Evolutionary conservation across 129 eudicot genomes (phyloP).

Genomic region (Gnaphalium uliginosum): DNA sequence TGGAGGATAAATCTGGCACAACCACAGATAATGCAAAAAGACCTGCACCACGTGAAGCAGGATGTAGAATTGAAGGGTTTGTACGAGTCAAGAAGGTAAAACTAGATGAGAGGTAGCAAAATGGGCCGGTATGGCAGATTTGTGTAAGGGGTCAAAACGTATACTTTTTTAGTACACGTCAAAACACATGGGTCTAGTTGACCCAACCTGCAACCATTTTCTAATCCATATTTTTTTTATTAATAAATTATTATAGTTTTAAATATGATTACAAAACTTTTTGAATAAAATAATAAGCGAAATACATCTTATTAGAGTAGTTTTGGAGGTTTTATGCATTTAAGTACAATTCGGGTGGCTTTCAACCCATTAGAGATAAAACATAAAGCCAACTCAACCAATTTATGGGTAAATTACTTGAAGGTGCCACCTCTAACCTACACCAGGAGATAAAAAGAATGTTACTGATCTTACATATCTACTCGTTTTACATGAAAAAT

Average conservation of each 20-base stretch:
- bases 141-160: constrained; percentile 4
- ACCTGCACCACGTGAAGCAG: constrained; percentile 84
- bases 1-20: constrained; percentile 52
- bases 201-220: constrained; percentile 12
- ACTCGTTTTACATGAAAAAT: not conserved
- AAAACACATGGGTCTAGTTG: not conserved
- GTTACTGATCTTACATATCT: not conserved
- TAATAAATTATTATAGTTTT: not conserved
- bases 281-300: too few relatives aligned
- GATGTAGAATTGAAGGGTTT: constrained; percentile 96
- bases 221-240: not conserved
- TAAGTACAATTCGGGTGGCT: not conserved
- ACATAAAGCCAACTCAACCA: not conserved
- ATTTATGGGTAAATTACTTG: not conserved
- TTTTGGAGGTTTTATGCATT: not conserved
- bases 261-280: not conserved
- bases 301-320: too few relatives aligned
- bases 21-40: constrained; percentile 48
- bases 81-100: constrained; percentile 85
- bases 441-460: not conserved
- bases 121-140: not conserved
- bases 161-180: not conserved
- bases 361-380: not conserved
- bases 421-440: not conserved
- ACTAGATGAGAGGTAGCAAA: constrained; percentile 8